phyloP scores from a whole-genome alignment of 257 asterid genomes.

The Ophiorrhiza pumila region DNA sequence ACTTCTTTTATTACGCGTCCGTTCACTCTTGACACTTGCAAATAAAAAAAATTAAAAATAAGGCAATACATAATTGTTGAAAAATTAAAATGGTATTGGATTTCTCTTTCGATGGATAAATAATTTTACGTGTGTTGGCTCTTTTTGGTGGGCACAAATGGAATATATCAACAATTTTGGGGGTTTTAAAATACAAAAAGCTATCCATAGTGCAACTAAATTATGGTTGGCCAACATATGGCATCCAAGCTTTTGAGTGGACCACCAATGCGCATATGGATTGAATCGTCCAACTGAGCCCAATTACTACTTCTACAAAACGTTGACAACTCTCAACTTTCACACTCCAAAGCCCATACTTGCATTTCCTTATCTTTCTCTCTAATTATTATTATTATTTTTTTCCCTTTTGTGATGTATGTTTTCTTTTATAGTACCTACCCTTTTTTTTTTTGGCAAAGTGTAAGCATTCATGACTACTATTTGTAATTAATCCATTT shows the following conservation, averaged over 20 bases:
- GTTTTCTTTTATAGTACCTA: too few species aligned
- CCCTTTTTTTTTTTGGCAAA: neutral
- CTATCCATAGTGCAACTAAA: neutral
- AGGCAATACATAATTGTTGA: too few species aligned
- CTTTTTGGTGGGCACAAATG: neutral
- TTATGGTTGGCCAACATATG: neutral
- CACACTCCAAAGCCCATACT: neutral
- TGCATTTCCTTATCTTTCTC: neutral
- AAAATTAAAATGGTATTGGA: neutral
- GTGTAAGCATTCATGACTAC: neutral
- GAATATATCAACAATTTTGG: neutral
- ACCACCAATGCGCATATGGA: neutral
- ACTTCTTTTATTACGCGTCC: neutral
- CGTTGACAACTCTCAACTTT: neutral
- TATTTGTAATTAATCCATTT: too few species aligned
- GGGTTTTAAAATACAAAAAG: neutral
- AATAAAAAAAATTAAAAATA: too few species aligned
- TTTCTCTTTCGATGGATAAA: neutral
- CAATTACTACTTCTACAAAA: neutral
- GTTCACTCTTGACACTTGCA: neutral
- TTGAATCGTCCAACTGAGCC: neutral
- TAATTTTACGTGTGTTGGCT: neutral
- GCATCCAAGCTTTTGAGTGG: neutral
- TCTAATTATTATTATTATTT: rapidly evolving
- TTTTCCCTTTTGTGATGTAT: neutral